phyloP scores from a whole-genome alignment of 306 rosid genomes.

The Vicia sativa region DNA sequence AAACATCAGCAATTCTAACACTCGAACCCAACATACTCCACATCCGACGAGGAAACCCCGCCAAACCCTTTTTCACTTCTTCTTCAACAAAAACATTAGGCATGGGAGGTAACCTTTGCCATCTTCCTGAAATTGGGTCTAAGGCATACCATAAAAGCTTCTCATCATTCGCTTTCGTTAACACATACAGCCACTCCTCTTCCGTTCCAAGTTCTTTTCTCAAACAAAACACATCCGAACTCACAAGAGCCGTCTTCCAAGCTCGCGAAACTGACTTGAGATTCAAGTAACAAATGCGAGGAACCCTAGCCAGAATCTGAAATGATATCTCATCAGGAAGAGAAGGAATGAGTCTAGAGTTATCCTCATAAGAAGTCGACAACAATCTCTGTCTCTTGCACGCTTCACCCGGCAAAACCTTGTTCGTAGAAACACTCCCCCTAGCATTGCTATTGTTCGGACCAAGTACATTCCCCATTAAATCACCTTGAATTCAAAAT shows the following conservation, averaged over 20 bases:
- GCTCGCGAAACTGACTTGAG: slow-evolving; percentile 39
- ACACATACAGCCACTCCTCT: slow-evolving; percentile 54
- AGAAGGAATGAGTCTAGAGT: slow-evolving; percentile 33
- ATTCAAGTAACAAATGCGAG: slow-evolving; percentile 38
- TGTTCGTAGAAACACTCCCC: slow-evolving; percentile 8
- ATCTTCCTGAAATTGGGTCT: slow-evolving; percentile 46
- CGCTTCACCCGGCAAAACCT: slow-evolving; percentile 34
- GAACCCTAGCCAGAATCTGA: slow-evolving; percentile 52
- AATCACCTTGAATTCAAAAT: slow-evolving; percentile 28
- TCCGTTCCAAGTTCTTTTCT: slow-evolving; percentile 47
- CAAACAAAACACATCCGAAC: slow-evolving; percentile 44
- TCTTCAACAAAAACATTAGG: slow-evolving; percentile 40
- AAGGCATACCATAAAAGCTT: slow-evolving; percentile 50
- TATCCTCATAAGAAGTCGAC: slow-evolving; percentile 26
- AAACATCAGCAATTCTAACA: slow-evolving; percentile 37
- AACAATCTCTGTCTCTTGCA: slow-evolving; percentile 39
- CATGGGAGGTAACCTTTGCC: slow-evolving; percentile 53
- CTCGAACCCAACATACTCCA: slow-evolving; percentile 46
- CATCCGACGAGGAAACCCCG: slow-evolving; percentile 32
- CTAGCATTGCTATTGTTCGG: slow-evolving; percentile 26
- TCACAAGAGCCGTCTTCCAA: slow-evolving; percentile 36
- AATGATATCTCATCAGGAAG: slow-evolving; percentile 45
- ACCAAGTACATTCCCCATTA: slow-evolving; percentile 42
- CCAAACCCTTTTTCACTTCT: slow-evolving; percentile 35
- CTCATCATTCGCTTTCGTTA: slow-evolving; percentile 42